Conservation (phyloP, 2,329 filamentous ascomycete species). For the Phaeoacremonium minimum region DNA sequence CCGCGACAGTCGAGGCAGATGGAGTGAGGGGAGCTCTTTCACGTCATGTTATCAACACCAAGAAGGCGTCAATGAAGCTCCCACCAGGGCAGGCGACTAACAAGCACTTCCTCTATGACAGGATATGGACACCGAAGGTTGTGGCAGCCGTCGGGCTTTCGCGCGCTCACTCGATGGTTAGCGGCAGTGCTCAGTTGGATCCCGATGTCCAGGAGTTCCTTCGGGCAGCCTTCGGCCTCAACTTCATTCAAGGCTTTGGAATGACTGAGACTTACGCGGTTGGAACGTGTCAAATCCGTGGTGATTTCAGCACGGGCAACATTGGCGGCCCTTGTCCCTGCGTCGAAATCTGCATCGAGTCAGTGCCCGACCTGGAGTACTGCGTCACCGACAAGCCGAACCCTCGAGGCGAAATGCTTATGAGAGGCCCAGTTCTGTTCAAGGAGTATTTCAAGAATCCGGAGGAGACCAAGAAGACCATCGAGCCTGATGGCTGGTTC, state of each 20-base stretch:
- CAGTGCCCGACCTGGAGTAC: slow-evolving; percentile 94
- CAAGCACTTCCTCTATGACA: slow-evolving; percentile 73
- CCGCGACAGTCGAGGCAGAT: slow-evolving; percentile 71
- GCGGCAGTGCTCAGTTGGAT: slow-evolving; percentile 87
- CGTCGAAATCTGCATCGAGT: slow-evolving; percentile 74
- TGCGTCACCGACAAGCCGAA: slow-evolving; percentile 79
- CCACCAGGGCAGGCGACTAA: slow-evolving; percentile 71
- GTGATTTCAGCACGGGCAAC: slow-evolving; percentile 74
- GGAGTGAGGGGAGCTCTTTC: slow-evolving; percentile 81
- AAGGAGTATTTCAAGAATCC: slow-evolving; percentile 85
- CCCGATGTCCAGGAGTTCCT: slow-evolving; percentile 85
- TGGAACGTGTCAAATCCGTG: slow-evolving; percentile 61
- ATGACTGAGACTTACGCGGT: slow-evolving; percentile 90
- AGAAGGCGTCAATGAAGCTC: slow-evolving; percentile 73
- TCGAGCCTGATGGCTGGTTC: slow-evolving; percentile 94
- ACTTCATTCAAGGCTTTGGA: slow-evolving; percentile 85
- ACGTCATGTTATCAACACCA: slow-evolving; percentile 72
- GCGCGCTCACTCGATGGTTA: slow-evolving; percentile 68
- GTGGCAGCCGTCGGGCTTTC: slow-evolving; percentile 78
- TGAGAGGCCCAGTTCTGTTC: slow-evolving; percentile 80
- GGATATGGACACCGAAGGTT: slow-evolving; percentile 89
- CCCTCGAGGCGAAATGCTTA: slow-evolving; percentile 83
- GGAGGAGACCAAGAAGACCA: slow-evolving; percentile 76
- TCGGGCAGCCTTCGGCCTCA: slow-evolving; percentile 73
- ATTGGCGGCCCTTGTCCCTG: slow-evolving; percentile 69